Evolutionary conservation across 495 filamentous ascomycete genomes (phyloP).

Genomic region (Xylona heveae): DNA sequence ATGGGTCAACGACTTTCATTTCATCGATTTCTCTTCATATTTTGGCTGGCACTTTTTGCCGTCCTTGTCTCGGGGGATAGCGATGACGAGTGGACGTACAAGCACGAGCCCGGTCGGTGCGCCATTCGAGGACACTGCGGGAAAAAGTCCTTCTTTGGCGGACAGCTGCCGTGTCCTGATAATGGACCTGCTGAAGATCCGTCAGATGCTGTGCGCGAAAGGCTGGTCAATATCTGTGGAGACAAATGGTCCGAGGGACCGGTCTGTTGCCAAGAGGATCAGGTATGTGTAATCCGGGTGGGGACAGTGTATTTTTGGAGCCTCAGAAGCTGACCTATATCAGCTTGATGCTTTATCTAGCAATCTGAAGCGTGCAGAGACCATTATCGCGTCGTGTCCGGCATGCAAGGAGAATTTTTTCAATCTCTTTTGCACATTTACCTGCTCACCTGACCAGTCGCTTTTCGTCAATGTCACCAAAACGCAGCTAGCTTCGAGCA

Average conservation of each 20-base stretch:
- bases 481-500: constrained; percentile 36
- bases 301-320: not conserved
- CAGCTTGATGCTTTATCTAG: constrained; percentile 55
- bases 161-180: constrained; percentile 80
- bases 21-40: no score
- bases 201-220: constrained; percentile 39
- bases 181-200: constrained; percentile 66
- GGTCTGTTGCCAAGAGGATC: constrained; percentile 67
- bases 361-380: constrained; percentile 70
- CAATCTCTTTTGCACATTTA: constrained; percentile 94
- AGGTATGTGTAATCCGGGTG: constrained; percentile 26
- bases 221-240: constrained; percentile 72
- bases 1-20: no score
- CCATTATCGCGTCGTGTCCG: constrained; percentile 77
- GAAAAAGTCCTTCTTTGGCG: constrained; percentile 67
- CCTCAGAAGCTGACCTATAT: not conserved
- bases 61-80: not conserved
- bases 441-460: constrained; percentile 90
- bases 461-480: constrained; percentile 86
- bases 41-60: not conserved
- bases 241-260: constrained; percentile 60
- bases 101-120: constrained; percentile 78
- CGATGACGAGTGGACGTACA: constrained; percentile 23
- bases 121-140: constrained; percentile 84
- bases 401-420: constrained; percentile 95